Conservation (phyloP, 2,329 filamentous ascomycete genomes). For the Gremmenia infestans region DNA sequence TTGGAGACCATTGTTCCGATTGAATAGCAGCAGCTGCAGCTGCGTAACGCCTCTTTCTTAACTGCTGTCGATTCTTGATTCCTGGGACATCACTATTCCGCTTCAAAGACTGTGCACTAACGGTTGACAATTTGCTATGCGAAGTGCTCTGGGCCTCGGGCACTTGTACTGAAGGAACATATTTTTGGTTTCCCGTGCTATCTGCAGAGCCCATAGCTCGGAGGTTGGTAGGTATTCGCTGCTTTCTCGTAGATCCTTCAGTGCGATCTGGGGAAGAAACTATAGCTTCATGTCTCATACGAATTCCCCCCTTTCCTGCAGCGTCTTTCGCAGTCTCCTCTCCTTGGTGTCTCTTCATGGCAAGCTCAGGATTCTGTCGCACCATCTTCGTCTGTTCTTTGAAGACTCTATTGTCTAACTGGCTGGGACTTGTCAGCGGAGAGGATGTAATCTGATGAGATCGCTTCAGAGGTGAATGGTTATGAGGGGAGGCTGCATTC, state of each 20-base stretch:
- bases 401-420: no score
- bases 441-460: not conserved
- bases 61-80: not conserved
- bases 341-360: no score
- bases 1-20: slow-evolving; percentile 2
- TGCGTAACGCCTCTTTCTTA: not conserved
- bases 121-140: not conserved
- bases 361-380: no score
- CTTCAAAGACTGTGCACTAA: not conserved
- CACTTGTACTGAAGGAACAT: not conserved
- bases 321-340: no score
- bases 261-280: no score
- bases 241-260: no score
- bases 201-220: no score
- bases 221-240: no score
- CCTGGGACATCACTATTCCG: not conserved
- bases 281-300: no score
- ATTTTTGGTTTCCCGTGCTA: no score
- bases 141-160: not conserved
- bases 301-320: no score
- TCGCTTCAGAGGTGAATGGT: not conserved
- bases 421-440: not conserved
- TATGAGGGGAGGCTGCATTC: not conserved
- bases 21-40: not conserved
- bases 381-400: no score